Evolutionary conservation across 495 filamentous ascomycete species (phyloP), one percentile per base, ranked within the genome.

Genomic region (Aspergillus steynii): DNA sequence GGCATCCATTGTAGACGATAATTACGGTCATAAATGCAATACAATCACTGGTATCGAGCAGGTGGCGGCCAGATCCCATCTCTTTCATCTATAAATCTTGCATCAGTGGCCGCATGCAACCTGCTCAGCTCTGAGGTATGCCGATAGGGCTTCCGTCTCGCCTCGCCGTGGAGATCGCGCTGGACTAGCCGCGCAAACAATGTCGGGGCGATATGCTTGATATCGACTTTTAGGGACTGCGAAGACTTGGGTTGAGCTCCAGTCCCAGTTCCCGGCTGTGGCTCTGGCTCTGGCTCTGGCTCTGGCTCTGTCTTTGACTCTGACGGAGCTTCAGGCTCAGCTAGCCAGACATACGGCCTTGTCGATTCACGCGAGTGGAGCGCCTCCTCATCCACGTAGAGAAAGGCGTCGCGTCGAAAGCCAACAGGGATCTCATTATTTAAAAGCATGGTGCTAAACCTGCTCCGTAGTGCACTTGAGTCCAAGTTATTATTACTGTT

Each of bases 41-140:
- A 42, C 12, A 55, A 50, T 61, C 26, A 60, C 55, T 56, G 55
- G n/a, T 29, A 32, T 50, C 58, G 25, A 28, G 62, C 26, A 49
- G 62, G 58, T 15, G 62, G 62, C 58, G 62, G 62, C 62, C 58
- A 65, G 20, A 61, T 65, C 47, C 58, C 53, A 53, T 58, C 62
- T n/a, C 25, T 29, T 49, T 48, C 31, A 42, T 42, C 12, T 42
- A 4, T 4, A 42, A 42, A 4, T 29, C 34, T n/a, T 53, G 34
- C 31, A 12, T n/a, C 14, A 47, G 58, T 60, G 29, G 50, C 62
- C 34, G 42, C 50, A 53, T 61, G 62, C 25, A 64, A 50, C 49
- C 15, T 57, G 32, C 37, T 51, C 29, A 64, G 58, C 47, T 60
- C 54, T 15, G 62, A 64, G 42, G 52, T 58, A 32, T 57, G 27